These are phyloP conservation scores for Lentinula raphanica DNA, from an alignment of 768 basidiomycete genomes.

Conservation along the genomic window DNA sequence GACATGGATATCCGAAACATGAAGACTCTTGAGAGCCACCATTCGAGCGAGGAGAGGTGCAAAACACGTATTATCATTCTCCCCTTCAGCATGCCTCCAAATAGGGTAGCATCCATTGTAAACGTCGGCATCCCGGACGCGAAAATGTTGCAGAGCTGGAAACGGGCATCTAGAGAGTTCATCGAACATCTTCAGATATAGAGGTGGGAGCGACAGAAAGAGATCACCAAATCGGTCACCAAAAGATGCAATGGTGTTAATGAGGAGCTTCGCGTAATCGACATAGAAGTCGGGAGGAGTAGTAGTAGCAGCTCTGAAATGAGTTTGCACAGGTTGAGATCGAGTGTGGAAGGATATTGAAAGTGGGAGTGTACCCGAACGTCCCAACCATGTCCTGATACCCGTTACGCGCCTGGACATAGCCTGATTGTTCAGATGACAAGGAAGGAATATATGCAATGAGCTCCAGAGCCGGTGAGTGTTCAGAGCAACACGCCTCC, in stretches of 20 bases:
- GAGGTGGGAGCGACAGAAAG: background rate
- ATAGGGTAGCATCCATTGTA: no score
- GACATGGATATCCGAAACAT: no score
- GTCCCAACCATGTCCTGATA: background rate
- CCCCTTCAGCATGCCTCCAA: no score
- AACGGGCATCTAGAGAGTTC: background rate
- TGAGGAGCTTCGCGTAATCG: background rate
- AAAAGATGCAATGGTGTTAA: background rate
- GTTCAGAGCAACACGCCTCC: conserved; percentile 20
- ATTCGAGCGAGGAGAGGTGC: no score
- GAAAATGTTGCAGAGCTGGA: background rate
- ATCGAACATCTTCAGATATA: background rate
- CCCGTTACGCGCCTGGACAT: background rate
- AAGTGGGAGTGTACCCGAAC: background rate
- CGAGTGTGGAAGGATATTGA: background rate
- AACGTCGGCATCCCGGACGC: background rate
- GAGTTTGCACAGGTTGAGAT: no score
- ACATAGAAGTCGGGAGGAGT: background rate
- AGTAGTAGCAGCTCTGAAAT: no score
- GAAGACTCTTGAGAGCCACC: no score
- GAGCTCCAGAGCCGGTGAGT: no score
- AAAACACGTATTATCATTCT: no score
- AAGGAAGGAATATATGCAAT: no score
- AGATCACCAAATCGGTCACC: background rate
- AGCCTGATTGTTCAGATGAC: background rate